Base-by-base conservation (phyloP, 2,329 filamentous ascomycete genomes). In the Chrysoporthe cubensis region DNA sequence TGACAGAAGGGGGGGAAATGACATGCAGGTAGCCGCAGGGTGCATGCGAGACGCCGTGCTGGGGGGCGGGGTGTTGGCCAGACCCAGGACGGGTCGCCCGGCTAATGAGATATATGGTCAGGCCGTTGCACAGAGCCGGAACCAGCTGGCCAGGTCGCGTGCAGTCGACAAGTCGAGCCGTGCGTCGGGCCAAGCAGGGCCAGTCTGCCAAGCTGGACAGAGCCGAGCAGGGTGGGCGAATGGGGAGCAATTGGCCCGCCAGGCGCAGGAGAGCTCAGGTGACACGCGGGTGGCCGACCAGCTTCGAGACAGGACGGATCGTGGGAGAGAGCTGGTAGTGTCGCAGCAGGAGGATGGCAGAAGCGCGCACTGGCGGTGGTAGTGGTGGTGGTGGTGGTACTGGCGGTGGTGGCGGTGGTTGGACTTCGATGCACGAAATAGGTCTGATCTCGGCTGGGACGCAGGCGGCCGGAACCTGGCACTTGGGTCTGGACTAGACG, bases 11-110 rank as follows among this genome's bases (percentile, higher is more conserved):
- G 26, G 13, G 60, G 54, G 21, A 44, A 44, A 42, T 37, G 40
- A 63, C 67, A 69, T 69, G 54, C 60, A 59, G 56, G 26, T 54
- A 14, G 42, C 11, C 4, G 21, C n/a, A 9, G 21, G 40, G 37
- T 40, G 37, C 7, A 18, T 50, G 37, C 46, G n/a, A 56, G 58
- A 66, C 21, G 48, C 48, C 37, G 34, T 32, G 32, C 34, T n/a
- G 14, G 54, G 54, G 54, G 34, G 6, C 32, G 34, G 9, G 21
- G 4, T 26, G 26, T 26, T 26, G 26, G 26, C 26, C 26, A 26
- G 26, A 26, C 26, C 26, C 26, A 26, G 26, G 26, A 26, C 26
- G 26, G 26, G 26, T 26, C 26, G 26, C 26, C 26, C 0, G 46
- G 13, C 11, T 54, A 13, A 16, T 7, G 26, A n/a, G 4, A 2